Conservation (phyloP, 2,329 filamentous ascomycete genomes). For the Sarocladiaceae sp. region DNA sequence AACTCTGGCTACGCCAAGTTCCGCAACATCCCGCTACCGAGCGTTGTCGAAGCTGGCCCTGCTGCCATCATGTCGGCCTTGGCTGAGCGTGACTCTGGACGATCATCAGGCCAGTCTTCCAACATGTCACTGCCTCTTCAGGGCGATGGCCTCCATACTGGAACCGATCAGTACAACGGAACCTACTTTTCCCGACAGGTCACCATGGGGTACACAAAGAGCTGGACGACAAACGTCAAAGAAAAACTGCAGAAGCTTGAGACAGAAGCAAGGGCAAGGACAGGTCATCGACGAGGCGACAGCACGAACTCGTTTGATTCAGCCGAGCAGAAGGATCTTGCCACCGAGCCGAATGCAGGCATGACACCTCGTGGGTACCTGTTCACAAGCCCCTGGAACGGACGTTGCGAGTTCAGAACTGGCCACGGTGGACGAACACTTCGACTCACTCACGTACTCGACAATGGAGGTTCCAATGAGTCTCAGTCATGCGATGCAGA, state of each 20-base stretch:
- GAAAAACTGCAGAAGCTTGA: constrained; percentile 37
- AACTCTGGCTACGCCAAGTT: constrained; percentile 56
- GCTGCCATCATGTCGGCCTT: constrained; percentile 1
- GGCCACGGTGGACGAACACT: constrained; percentile 70
- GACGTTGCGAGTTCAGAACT: constrained; percentile 80
- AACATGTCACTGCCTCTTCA: constrained; percentile 8
- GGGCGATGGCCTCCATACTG: constrained; percentile 11
- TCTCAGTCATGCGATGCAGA: neutral
- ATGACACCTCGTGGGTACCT: constrained; percentile 63
- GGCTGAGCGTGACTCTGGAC: constrained; percentile 3
- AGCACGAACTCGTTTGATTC: constrained; percentile 24
- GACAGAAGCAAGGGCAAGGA: constrained; percentile 19
- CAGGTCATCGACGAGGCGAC: constrained; percentile 20
- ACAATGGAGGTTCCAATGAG: constrained; percentile 26
- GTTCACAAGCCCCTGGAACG: constrained; percentile 83
- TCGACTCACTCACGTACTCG: constrained; percentile 69
- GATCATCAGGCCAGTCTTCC: constrained; percentile 1
- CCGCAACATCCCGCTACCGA: constrained; percentile 40
- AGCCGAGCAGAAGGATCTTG: neutral
- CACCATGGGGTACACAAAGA: constrained; percentile 53
- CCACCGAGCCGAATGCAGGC: constrained; percentile 33
- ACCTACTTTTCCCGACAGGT: constrained; percentile 47
- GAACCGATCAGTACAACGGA: constrained; percentile 1
- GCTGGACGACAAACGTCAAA: constrained; percentile 42
- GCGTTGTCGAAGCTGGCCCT: constrained; percentile 26